Conservation (phyloP, 2,329 filamentous ascomycete genomes). For the Neoascochyta sp. region DNA sequence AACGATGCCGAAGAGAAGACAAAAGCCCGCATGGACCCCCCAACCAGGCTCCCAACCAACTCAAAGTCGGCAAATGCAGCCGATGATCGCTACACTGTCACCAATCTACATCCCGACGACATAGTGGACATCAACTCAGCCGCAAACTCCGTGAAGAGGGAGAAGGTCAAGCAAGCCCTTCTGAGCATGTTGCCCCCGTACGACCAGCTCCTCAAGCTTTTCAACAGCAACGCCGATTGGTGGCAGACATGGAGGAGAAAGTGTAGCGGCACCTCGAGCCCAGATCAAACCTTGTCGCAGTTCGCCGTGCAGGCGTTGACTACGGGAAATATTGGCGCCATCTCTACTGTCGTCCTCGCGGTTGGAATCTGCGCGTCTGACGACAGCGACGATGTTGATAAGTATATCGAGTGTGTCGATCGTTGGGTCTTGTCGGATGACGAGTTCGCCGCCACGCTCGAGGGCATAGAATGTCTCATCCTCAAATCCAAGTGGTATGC, state of each 20-base stretch:
- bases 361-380: conserved; percentile 41
- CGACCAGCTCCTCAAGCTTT: conserved; percentile 30
- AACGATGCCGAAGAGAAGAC: conserved; percentile 35
- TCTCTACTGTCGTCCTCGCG: conserved; percentile 37
- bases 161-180: conserved; percentile 35
- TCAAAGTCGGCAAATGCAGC: conserved; percentile 7
- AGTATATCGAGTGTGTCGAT: conserved; percentile 47
- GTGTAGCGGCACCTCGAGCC: conserved; percentile 41
- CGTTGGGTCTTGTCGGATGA: conserved; percentile 49
- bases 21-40: conserved; percentile 22
- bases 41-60: conserved; percentile 18
- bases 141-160: conserved; percentile 28
- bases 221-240: conserved; percentile 40
- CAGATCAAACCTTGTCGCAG: conserved; percentile 34
- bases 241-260: conserved; percentile 44
- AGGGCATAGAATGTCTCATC: conserved; percentile 53
- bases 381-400: conserved; percentile 45
- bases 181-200: conserved; percentile 34
- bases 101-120: conserved; percentile 29
- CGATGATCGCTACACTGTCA: conserved; percentile 28
- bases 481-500: conserved; percentile 53
- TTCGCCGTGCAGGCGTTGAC: conserved; percentile 46
- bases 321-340: conserved; percentile 41
- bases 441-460: conserved; percentile 49
- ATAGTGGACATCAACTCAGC: conserved; percentile 18